These are phyloP conservation scores for Fusarium piperis DNA, from an alignment of 2,329 filamentous ascomycete species.

Conservation along the genomic window DNA sequence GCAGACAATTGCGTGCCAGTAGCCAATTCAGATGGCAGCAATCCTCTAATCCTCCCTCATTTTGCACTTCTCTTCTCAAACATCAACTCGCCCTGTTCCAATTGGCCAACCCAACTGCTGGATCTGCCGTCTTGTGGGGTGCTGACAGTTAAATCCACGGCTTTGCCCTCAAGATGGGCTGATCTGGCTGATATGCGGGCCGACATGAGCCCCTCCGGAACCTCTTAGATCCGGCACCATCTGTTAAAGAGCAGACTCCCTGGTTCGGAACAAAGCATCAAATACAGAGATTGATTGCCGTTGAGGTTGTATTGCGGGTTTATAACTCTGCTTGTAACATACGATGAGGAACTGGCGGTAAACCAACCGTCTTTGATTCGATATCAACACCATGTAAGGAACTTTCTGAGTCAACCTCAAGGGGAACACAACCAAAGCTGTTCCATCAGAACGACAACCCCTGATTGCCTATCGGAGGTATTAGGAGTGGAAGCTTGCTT, in stretches of 20 bases:
- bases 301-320: neutral
- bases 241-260: neutral
- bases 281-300: neutral
- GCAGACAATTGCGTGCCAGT: neutral
- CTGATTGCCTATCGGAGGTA: neutral
- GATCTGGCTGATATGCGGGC: neutral
- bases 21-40: neutral
- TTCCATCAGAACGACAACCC: neutral
- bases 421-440: too few species aligned
- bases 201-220: neutral
- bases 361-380: neutral
- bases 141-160: neutral
- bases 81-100: neutral
- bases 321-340: neutral
- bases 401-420: neutral
- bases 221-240: neutral
- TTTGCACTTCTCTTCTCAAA: neutral
- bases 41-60: neutral
- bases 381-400: neutral
- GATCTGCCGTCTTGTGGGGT: neutral
- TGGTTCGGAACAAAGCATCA: neutral
- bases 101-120: slow-evolving; percentile 1
- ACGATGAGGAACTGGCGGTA: neutral
- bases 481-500: neutral
- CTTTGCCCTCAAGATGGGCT: neutral